These are phyloP conservation scores for Colletotrichum sublineola DNA, from an alignment of 2,329 filamentous ascomycete species.

Conservation along the genomic window DNA sequence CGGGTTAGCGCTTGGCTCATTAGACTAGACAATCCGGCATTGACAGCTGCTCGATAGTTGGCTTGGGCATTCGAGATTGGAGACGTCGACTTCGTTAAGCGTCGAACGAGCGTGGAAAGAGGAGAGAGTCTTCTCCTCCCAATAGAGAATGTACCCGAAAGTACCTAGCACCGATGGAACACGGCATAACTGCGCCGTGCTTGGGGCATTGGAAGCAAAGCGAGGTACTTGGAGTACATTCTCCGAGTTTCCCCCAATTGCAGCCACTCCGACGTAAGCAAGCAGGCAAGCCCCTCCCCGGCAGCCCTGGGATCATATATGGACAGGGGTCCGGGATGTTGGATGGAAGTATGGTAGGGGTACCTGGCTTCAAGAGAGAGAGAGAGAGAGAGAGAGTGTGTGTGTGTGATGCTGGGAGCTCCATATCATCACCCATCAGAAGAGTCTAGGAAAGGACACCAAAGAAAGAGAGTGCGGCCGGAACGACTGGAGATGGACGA, in stretches of 20 bases:
- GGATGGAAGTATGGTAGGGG: not conserved
- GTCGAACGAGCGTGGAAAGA: not conserved
- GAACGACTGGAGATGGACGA: not conserved
- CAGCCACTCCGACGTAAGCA: conserved; percentile 16
- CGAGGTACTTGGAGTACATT: conserved; percentile 4
- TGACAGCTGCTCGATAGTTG: not conserved
- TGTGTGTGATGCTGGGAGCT: not conserved
- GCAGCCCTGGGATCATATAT: conserved; percentile 13
- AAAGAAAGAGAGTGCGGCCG: not conserved
- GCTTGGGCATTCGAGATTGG: not conserved
- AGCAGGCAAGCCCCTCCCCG: not conserved
- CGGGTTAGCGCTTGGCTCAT: not conserved
- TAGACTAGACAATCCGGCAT: not conserved
- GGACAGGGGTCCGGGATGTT: conserved; percentile 2
- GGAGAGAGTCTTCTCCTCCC: not conserved
- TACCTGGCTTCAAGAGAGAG: not conserved
- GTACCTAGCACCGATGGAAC: conserved; percentile 13
- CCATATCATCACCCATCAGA: not conserved
- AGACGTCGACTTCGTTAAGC: not conserved
- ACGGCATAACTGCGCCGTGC: conserved; percentile 4
- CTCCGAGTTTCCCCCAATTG: not conserved
- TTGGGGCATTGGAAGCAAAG: not conserved
- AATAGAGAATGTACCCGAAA: conserved; percentile 11
- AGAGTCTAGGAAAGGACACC: not conserved
- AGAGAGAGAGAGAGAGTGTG: too few relatives aligned